These are phyloP conservation scores for Globisporangium echinulatum DNA, from an alignment of 352 stramenopile genomes.

Conservation along the genomic window DNA sequence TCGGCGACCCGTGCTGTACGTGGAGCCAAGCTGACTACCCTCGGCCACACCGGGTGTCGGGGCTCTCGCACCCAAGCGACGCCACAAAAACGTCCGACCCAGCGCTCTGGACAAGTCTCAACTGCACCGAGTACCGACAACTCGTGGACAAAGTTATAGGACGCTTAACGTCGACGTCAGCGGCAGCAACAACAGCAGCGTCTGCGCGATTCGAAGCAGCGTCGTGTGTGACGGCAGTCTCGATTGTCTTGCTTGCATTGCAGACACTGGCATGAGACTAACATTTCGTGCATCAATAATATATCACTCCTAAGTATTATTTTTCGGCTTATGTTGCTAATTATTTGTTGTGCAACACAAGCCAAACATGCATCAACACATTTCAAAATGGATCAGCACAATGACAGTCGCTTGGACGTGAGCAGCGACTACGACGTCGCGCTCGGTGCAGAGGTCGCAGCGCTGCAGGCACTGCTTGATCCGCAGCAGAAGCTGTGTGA, in stretches of 20 bases:
- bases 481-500: background rate
- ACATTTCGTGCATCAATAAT: too few relatives aligned
- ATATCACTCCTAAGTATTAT: too few relatives aligned
- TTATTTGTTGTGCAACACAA: too few relatives aligned
- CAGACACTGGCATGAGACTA: too few relatives aligned
- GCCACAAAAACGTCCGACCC: slow-evolving; percentile 11
- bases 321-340: too few relatives aligned
- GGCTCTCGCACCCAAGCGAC: slow-evolving; percentile 18
- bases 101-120: slow-evolving; percentile 11
- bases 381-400: background rate
- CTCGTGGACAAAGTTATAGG: background rate
- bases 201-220: too few relatives aligned
- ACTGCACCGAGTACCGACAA: slow-evolving; percentile 17
- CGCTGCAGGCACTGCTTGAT: background rate
- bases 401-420: background rate
- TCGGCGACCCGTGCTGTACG: slow-evolving; percentile 54
- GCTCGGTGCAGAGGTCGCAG: background rate
- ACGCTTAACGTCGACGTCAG: background rate
- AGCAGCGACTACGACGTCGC: too few relatives aligned
- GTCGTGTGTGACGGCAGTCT: too few relatives aligned
- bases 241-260: too few relatives aligned
- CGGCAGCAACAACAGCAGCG: too few relatives aligned
- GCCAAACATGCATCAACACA: too few relatives aligned
- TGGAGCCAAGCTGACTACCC: slow-evolving; percentile 22
- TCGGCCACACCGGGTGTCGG: slow-evolving; percentile 10